Base-by-base conservation (phyloP, 306 rosid genomes). In the Acmispon strigosus region DNA sequence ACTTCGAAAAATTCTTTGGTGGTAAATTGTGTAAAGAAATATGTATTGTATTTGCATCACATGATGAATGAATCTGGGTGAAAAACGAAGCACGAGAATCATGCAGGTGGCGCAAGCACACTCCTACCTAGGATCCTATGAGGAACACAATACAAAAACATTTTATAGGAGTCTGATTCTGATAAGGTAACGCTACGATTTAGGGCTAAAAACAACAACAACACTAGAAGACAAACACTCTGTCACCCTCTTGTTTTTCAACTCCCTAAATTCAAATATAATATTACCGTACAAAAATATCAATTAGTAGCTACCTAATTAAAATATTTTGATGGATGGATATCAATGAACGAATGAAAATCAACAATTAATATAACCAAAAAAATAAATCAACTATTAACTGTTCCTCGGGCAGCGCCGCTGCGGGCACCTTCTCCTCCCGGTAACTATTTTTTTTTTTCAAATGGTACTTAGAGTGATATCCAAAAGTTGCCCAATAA, bases 71-170 rank as follows among this genome's bases (percentile, higher is more conserved):
- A 32, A 57, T 43, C 11, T 32, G 74, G 7, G 70, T 66, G 66
- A 66, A 50, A 64, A 49, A 29, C 70, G 36, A 36, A 59, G 66
- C 61, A 79, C 29, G 27, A 4, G 62, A 29, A 72, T 55, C 53
- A 56, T 68, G 61, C 19, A 73, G 73, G 32, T 48, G 16, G 51
- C 32, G 37, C 37, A 32, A 42, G 55, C 55, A 67, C 48, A 18
- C 74, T 27, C 41, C 13, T 53, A 47, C 70, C 82, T 77, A 68
- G 80, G 83, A 82, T 78, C 77, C 86, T 57, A 82, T 82, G 80
- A 74, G 47, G 37, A 43, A 42, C n/a, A 69, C 19, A 29, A 69
- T 78, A 62, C 18, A 82, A 82, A 69, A 78, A 22, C 18, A 43
- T 55, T 62, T 65, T 62, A 32, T 63, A 52, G 8, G 43, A 37